These are phyloP conservation scores for Colletotrichum chlorophyti DNA, from an alignment of 2,329 filamentous ascomycete species.

Conservation along the genomic window DNA sequence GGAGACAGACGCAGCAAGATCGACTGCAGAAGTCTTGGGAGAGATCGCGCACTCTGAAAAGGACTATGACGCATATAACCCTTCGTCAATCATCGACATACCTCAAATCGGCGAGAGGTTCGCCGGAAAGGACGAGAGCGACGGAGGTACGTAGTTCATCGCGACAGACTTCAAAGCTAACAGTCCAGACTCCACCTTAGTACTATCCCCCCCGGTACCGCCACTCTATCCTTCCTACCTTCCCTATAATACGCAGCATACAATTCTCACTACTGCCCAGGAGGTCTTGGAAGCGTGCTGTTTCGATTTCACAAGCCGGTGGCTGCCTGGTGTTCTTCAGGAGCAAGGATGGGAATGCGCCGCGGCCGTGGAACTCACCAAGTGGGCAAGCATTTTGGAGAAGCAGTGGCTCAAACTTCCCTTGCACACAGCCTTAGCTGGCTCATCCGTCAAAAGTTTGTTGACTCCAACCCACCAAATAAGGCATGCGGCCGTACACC, in stretches of 20 bases:
- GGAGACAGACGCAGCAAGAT: constrained; percentile 36
- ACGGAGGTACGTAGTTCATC: background rate
- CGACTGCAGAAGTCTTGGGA: constrained; percentile 36
- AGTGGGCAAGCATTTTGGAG: constrained; percentile 38
- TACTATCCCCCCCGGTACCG: constrained; percentile 18
- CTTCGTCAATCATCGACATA: background rate
- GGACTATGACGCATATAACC: background rate
- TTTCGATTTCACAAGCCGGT: constrained; percentile 44
- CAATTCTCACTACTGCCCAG: constrained; percentile 43
- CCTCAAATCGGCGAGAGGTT: background rate
- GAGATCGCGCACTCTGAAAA: constrained; percentile 27
- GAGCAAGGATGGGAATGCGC: constrained; percentile 40
- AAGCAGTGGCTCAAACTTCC: constrained; percentile 34
- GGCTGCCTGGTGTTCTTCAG: constrained; percentile 37
- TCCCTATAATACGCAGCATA: constrained; percentile 43
- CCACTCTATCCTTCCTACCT: constrained; percentile 40
- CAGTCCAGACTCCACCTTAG: background rate
- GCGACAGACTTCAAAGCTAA: background rate
- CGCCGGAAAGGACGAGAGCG: background rate
- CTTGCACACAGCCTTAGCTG: constrained; percentile 27
- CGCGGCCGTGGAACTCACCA: constrained; percentile 43
- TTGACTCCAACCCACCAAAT: constrained; percentile 17
- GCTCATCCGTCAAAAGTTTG: background rate
- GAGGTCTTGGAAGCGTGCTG: constrained; percentile 45
- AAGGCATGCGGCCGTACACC: constrained; percentile 42